phyloP scores from a whole-genome alignment of 2,329 filamentous ascomycete species.

The Penicillium sp. region DNA sequence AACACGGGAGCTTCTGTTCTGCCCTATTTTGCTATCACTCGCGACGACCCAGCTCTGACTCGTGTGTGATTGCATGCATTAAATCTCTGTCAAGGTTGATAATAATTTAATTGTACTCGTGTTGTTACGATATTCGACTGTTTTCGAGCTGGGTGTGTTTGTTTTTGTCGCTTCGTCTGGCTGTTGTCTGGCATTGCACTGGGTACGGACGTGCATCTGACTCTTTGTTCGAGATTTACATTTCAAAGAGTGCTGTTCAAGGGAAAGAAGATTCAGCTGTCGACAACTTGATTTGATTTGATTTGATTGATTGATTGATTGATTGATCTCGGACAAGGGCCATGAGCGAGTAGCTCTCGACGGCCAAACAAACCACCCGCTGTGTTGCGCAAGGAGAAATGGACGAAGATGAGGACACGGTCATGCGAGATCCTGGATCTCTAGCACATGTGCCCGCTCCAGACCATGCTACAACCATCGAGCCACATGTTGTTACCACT shows the following conservation, averaged over 20 bases:
- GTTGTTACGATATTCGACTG: neutral
- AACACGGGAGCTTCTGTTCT: conserved; percentile 9
- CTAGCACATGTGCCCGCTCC: neutral
- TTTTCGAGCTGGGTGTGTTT: neutral
- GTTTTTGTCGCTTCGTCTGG: neutral
- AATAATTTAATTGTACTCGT: neutral
- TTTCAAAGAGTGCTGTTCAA: too few species aligned
- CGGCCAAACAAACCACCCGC: conserved; percentile 2
- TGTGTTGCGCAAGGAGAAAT: conserved; percentile 12
- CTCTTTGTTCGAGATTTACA: too few species aligned
- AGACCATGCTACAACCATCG: neutral
- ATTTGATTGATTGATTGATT: too few species aligned
- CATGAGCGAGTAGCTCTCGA: conserved; percentile 3
- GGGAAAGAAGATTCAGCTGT: too few species aligned
- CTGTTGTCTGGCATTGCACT: neutral
- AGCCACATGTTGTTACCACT: neutral
- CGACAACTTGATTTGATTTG: too few species aligned
- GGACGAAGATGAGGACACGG: conserved; percentile 38
- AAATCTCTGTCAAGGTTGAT: neutral
- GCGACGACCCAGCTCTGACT: neutral
- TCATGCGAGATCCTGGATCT: conserved; percentile 30
- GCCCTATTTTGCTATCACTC: conserved; percentile 10
- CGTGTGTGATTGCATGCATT: neutral
- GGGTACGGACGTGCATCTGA: too few species aligned
- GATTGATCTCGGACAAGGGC: neutral